A percentile compares a stretch with the other conserved stretches of the same genome.
Conservation (phyloP, 2,329 filamentous ascomycete species). For the Acephala macrosclerotiorum region DNA sequence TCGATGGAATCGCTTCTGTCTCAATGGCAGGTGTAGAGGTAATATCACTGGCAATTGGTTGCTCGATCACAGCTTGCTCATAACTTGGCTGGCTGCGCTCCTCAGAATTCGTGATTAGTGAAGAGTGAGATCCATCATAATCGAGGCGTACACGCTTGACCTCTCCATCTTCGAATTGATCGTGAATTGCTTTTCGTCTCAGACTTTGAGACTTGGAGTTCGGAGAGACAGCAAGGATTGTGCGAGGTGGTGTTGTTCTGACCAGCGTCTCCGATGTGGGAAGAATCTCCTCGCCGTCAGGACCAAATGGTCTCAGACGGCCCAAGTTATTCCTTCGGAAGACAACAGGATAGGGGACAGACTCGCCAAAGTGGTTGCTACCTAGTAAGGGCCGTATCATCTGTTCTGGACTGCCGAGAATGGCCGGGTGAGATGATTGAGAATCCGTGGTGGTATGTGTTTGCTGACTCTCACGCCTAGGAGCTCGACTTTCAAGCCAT, state of each 20-base stretch:
- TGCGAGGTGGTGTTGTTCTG: conserved; percentile 13
- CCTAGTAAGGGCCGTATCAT: neutral
- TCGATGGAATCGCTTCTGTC: neutral
- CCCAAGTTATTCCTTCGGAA: conserved; percentile 17
- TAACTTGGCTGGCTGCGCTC: neutral
- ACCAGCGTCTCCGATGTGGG: neutral
- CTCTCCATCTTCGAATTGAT: conserved; percentile 19
- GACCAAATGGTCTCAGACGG: conserved; percentile 21
- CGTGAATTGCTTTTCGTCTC: conserved; percentile 33
- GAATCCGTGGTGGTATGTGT: conserved; percentile 27
- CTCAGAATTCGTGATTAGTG: conserved; percentile 4
- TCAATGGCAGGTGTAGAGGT: neutral
- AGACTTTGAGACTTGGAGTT: conserved; percentile 30
- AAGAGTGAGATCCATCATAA: conserved; percentile 14
- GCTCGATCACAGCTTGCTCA: neutral
- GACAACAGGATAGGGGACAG: no score
- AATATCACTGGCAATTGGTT: neutral
- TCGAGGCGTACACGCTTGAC: conserved; percentile 33
- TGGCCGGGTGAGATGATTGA: conserved; percentile 7
- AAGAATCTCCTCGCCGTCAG: conserved; percentile 18
- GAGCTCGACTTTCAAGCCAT: conserved; percentile 19
- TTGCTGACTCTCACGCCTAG: conserved; percentile 18
- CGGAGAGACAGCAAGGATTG: conserved; percentile 24
- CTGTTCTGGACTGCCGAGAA: neutral
- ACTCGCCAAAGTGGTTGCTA: neutral